These are phyloP conservation scores for Barnettozyma hawaiiensis DNA, from an alignment of 1,139 yeast species.

Conservation along the genomic window DNA sequence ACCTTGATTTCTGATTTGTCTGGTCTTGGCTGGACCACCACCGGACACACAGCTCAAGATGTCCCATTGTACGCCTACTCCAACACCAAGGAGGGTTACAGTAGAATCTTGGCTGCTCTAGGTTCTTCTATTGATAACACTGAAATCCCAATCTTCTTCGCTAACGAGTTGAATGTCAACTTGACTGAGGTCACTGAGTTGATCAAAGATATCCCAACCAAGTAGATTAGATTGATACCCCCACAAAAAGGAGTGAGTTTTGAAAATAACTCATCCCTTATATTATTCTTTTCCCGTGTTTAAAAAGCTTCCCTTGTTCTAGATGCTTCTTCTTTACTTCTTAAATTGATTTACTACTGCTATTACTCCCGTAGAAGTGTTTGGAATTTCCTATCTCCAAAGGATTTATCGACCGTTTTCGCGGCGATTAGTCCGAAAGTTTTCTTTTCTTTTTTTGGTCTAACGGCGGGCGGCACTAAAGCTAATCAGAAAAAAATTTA, in stretches of 20 bases:
- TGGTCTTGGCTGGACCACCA: conserved; percentile 23
- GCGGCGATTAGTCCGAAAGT: too few species aligned
- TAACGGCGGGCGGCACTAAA: too few species aligned
- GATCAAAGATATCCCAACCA: conserved; percentile 12
- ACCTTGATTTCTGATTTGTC: conserved; percentile 16
- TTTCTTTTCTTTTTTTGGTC: too few species aligned
- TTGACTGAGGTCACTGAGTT: conserved; percentile 22
- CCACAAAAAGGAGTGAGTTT: too few species aligned
- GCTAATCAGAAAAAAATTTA: too few species aligned
- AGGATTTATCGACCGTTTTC: not conserved
- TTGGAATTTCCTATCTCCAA: too few species aligned
- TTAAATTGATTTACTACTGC: too few species aligned
- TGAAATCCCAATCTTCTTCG: conserved; percentile 24
- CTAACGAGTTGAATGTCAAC: conserved; percentile 22
- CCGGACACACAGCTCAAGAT: conserved; percentile 23
- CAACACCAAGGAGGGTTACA: conserved; percentile 23
- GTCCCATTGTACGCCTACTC: conserved; percentile 24
- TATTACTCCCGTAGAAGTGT: too few species aligned
- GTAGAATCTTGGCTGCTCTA: conserved; percentile 18
- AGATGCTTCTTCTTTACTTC: not conserved
- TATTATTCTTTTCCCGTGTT: conserved; percentile 1
- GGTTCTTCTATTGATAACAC: conserved; percentile 25
- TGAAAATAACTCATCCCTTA: not conserved
- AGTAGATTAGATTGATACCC: conserved; percentile 3
- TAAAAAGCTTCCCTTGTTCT: not conserved